A percentile compares a stretch with the other conserved stretches of the same genome.
Conservation (phyloP, 768 basidiomycete genomes). For the Boletus rubroflammeus region DNA sequence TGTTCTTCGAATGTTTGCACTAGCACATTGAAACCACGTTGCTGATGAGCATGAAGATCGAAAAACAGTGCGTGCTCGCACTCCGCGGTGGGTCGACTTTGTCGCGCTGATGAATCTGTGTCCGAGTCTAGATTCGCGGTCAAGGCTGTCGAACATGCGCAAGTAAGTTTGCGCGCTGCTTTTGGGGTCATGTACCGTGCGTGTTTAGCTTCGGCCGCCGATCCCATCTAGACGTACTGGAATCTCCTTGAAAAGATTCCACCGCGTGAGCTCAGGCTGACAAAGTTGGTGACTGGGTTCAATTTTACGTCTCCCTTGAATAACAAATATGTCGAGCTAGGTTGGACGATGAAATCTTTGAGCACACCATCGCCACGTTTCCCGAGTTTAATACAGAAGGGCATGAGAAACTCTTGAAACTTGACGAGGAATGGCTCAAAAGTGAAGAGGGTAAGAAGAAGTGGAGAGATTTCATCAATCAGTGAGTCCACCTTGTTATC, state of each 20-base stretch:
- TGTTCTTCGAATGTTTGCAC: conserved; percentile 20
- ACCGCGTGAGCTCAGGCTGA: conserved; percentile 74
- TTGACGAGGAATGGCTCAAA: conserved; percentile 96
- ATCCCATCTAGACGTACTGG: conserved; percentile 77
- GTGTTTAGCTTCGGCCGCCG: conserved; percentile 6
- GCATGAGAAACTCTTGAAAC: conserved; percentile 45
- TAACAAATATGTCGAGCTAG: conserved; percentile 37
- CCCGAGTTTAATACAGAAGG: conserved; percentile 65
- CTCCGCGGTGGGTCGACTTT: neutral
- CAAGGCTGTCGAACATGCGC: conserved; percentile 93
- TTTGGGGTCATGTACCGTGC: neutral
- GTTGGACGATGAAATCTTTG: conserved; percentile 88
- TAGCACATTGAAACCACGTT: conserved; percentile 21
- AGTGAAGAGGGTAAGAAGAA: conserved; percentile 78
- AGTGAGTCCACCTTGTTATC: conserved; percentile 40
- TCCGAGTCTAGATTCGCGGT: conserved; percentile 43
- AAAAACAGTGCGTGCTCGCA: conserved; percentile 75
- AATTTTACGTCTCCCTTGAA: conserved; percentile 1
- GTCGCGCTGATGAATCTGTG: conserved; percentile 10
- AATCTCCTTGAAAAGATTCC: conserved; percentile 80
- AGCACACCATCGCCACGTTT: conserved; percentile 70
- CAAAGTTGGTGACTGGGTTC: conserved; percentile 53
- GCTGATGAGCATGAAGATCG: conserved; percentile 57
- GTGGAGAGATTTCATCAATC: conserved; percentile 86
- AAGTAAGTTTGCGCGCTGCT: conserved; percentile 49